phyloP scores from a whole-genome alignment of 1,284 basidiomycete genomes.

The Ceratobasidium sp. region DNA sequence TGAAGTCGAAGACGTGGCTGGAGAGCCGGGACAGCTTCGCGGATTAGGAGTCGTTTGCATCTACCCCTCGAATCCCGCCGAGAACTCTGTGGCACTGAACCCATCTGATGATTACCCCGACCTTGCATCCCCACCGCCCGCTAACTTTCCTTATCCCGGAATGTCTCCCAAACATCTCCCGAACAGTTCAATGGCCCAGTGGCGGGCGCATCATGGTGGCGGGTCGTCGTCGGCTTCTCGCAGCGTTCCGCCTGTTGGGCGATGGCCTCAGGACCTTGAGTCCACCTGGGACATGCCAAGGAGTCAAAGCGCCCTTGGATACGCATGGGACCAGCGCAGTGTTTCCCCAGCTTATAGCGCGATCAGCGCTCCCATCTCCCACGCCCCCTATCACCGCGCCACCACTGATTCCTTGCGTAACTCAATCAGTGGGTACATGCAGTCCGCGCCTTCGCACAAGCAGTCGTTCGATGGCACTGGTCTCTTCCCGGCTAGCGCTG shows the following conservation, averaged over 20 bases:
- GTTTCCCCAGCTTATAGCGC: conserved; percentile 34
- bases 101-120: conserved; percentile 25
- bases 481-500: neutral
- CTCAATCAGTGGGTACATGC: conserved; percentile 16
- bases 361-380: conserved; percentile 26
- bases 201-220: conserved; percentile 20
- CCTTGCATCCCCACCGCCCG: conserved; percentile 15
- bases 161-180: conserved; percentile 27
- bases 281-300: conserved; percentile 19
- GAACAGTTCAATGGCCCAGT: conserved; percentile 1
- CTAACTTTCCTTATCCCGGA: conserved; percentile 31
- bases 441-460: conserved; percentile 35
- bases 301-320: conserved; percentile 34
- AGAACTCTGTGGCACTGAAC: neutral
- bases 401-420: conserved; percentile 3
- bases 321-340: conserved; percentile 36
- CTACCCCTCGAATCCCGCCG: conserved; percentile 29
- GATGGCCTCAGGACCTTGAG: conserved; percentile 22
- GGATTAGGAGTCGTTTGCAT: conserved; percentile 31
- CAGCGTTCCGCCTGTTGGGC: conserved; percentile 9
- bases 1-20: conserved; percentile 34
- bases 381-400: conserved; percentile 18
- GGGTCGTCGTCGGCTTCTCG: neutral
- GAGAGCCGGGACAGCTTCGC: conserved; percentile 29
- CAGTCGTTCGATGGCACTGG: conserved; percentile 23